A percentile compares a stretch with the other conserved stretches of the same genome.
phyloP scores from a whole-genome alignment of 1,139 yeast species.

The Debaryomycetaceae sp. region DNA sequence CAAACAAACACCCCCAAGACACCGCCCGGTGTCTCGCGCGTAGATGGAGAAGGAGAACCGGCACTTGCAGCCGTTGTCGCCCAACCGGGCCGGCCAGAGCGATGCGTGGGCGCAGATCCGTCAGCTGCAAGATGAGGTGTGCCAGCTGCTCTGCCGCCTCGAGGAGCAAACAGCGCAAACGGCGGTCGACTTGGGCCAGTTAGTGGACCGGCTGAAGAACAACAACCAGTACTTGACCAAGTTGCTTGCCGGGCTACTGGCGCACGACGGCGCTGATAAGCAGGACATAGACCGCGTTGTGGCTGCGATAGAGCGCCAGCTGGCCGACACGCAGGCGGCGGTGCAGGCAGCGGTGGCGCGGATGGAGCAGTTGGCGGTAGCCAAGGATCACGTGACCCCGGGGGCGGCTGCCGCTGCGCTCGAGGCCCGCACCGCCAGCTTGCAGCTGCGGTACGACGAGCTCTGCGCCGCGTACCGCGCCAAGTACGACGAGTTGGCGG shows the following conservation, averaged over 20 bases:
- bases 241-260: slow-evolving; percentile 18
- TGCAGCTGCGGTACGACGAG: slow-evolving; percentile 19
- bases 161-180: slow-evolving; percentile 35
- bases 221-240: slow-evolving; percentile 37
- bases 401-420: slow-evolving; percentile 8
- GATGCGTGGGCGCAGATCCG: slow-evolving; percentile 23
- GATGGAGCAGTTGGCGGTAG: neutral
- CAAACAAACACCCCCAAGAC: slow-evolving; percentile 1
- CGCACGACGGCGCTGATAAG: slow-evolving; percentile 1
- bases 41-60: slow-evolving; percentile 9
- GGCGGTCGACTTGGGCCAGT: slow-evolving; percentile 32
- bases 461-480: slow-evolving; percentile 21
- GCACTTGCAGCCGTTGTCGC: slow-evolving; percentile 24
- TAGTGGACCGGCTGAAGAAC: slow-evolving; percentile 38
- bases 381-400: neutral
- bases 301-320: slow-evolving; percentile 1
- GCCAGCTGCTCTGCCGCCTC: slow-evolving; percentile 26
- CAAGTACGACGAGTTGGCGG: slow-evolving; percentile 23
- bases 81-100: slow-evolving; percentile 18
- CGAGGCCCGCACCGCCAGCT: slow-evolving; percentile 12
- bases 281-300: slow-evolving; percentile 2
- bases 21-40: too few species aligned
- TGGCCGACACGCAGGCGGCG: slow-evolving; percentile 2
- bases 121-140: slow-evolving; percentile 23
- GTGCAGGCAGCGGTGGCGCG: neutral